These are phyloP conservation scores for Tagetes patula DNA, from an alignment of 129 eudicot species.

Conservation along the genomic window DNA sequence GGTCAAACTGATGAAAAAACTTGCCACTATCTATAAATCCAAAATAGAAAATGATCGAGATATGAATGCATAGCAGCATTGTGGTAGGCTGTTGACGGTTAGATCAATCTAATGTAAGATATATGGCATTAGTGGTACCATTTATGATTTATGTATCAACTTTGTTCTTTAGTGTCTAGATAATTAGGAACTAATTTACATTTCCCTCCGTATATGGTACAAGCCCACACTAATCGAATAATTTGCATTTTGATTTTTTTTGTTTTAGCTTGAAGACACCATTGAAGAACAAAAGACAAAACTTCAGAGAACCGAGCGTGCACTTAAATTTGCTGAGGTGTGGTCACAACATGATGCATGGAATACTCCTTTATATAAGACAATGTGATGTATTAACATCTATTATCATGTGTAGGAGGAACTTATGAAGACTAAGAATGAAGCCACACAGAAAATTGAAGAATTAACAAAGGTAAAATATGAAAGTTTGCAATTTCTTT, in stretches of 20 bases:
- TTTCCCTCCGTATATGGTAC: neutral
- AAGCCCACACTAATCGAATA: neutral
- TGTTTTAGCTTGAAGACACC: conserved; percentile 57
- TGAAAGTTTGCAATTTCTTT: neutral
- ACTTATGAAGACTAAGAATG: conserved; percentile 68
- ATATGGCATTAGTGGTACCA: neutral
- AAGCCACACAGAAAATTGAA: conserved; percentile 53
- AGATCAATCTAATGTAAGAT: conserved; percentile 10
- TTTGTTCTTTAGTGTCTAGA: neutral
- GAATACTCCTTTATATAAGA: conserved; percentile 13
- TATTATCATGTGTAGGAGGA: conserved; percentile 56
- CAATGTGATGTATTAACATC: conserved; percentile 9
- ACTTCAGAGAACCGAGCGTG: conserved; percentile 66
- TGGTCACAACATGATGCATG: conserved; percentile 18
- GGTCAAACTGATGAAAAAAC: neutral
- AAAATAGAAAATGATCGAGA: neutral
- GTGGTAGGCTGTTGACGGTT: conserved; percentile 8
- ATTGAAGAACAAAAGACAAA: conserved; percentile 61
- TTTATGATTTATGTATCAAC: conserved; percentile 15
- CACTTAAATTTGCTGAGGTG: conserved; percentile 85
- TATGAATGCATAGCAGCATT: conserved; percentile 1
- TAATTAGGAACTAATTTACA: neutral
- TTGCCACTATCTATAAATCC: conserved; percentile 2
- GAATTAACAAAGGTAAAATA: conserved; percentile 59
- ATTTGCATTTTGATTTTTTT: neutral